Conservation (phyloP, 2,329 filamentous ascomycete genomes). For the Monosporascus sp. region DNA sequence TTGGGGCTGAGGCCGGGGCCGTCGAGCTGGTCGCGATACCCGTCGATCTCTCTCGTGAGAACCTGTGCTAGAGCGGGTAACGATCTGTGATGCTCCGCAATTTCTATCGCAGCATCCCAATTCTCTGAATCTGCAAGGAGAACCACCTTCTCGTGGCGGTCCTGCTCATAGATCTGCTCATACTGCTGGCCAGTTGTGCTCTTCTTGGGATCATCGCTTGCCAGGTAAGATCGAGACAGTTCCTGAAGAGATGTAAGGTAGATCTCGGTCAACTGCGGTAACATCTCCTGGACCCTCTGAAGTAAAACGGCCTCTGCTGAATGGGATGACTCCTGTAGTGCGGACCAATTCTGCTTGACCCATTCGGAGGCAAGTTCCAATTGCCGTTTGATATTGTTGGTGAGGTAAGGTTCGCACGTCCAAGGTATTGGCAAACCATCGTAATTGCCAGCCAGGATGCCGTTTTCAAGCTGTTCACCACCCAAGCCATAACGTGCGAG, state of each 20-base stretch:
- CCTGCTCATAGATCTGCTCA: constrained; percentile 41
- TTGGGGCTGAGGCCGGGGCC: constrained; percentile 30
- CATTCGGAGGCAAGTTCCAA: constrained; percentile 53
- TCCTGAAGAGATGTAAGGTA: constrained; percentile 52
- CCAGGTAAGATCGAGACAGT: constrained; percentile 44
- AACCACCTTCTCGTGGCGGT: constrained; percentile 48
- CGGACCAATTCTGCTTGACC: constrained; percentile 42
- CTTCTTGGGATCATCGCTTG: constrained; percentile 38
- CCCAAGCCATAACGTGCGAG: constrained; percentile 67
- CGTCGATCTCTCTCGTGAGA: constrained; percentile 48
- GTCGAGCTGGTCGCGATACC: constrained; percentile 30
- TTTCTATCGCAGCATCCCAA: constrained; percentile 52
- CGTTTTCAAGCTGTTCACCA: constrained; percentile 59
- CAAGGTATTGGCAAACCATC: constrained; percentile 73
- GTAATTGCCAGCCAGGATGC: constrained; percentile 60
- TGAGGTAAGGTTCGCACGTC: constrained; percentile 66
- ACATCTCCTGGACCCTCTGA: constrained; percentile 39
- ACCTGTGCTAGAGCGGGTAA: constrained; percentile 52
- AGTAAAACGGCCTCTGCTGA: constrained; percentile 31
- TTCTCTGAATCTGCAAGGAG: constrained; percentile 49
- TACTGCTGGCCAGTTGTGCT: constrained; percentile 41
- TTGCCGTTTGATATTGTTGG: constrained; percentile 57
- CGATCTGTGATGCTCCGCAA: constrained; percentile 54
- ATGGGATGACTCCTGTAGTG: constrained; percentile 17
- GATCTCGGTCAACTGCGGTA: constrained; percentile 48